Conservation (phyloP, 2,329 filamentous ascomycete genomes). For the Phoma sp. region DNA sequence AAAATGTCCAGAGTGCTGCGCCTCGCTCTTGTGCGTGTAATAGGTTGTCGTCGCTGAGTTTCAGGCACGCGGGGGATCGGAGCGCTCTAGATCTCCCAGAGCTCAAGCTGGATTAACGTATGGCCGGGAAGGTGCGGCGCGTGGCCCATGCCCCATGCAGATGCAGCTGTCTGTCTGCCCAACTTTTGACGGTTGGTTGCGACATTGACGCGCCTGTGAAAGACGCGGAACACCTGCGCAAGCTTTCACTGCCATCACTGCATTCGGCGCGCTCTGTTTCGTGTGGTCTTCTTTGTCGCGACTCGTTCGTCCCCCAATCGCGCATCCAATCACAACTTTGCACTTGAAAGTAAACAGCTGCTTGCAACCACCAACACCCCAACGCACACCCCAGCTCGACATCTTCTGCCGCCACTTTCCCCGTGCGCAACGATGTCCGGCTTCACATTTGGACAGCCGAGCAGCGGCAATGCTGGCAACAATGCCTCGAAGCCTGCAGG, state of each 20-base stretch:
- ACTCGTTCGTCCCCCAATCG: conserved; percentile 8
- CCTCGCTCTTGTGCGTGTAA: conserved; percentile 19
- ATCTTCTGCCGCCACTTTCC: not conserved
- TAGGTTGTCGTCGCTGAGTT: conserved; percentile 27
- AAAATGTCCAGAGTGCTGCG: conserved; percentile 20
- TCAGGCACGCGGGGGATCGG: conserved; percentile 23
- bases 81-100: conserved; percentile 22
- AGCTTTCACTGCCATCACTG: conserved; percentile 10
- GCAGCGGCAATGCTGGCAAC: conserved; percentile 20
- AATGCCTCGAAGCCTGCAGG: conserved; percentile 37
- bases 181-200: conserved; percentile 37
- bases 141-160: conserved; percentile 11
- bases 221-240: conserved; percentile 19
- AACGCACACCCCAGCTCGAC: not conserved
- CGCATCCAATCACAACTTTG: not conserved
- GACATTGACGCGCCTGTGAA: conserved; percentile 30
- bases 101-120: conserved; percentile 29
- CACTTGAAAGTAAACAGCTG: conserved; percentile 25
- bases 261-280: conserved; percentile 6
- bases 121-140: conserved; percentile 25
- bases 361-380: conserved; percentile 9
- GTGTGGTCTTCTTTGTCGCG: not conserved
- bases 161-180: conserved; percentile 29
- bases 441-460: conserved; percentile 44
- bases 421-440: conserved; percentile 32